phyloP scores from a whole-genome alignment of 139 green algal genomes.

The Zygnema circumcarinatum region DNA sequence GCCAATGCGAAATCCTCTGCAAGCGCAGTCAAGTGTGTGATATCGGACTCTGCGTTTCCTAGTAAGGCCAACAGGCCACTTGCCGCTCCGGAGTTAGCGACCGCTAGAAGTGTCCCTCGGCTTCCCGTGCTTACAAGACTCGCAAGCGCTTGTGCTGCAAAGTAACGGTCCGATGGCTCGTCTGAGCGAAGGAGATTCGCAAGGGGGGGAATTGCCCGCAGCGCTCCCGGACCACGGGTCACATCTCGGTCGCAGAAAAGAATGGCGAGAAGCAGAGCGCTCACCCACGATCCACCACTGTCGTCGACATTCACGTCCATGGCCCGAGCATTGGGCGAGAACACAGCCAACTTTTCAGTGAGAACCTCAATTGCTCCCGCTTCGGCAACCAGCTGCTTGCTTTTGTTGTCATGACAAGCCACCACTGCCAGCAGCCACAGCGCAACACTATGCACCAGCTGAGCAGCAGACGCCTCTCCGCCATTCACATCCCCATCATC shows the following conservation, averaged over 20 bases:
- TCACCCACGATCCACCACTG: conserved; percentile 43
- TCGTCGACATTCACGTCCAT: conserved; percentile 27
- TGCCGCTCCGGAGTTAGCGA: conserved; percentile 24
- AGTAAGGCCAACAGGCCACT: conserved; percentile 24
- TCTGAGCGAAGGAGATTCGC: conserved; percentile 30
- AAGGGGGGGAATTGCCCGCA: conserved; percentile 31
- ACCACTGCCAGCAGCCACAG: conserved; percentile 52
- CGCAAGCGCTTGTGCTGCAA: conserved; percentile 38
- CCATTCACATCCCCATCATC: conserved; percentile 13
- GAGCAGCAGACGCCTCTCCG: conserved; percentile 2
- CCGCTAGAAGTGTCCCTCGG: conserved; percentile 41
- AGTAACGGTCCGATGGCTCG: conserved; percentile 51
- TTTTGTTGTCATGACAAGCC: conserved; percentile 36
- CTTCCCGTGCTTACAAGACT: conserved; percentile 35
- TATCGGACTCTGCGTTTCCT: conserved; percentile 16
- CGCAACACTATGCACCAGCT: conserved; percentile 36
- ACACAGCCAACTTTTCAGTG: conserved; percentile 33
- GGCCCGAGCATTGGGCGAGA: conserved; percentile 23
- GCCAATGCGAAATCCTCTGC: conserved; percentile 44
- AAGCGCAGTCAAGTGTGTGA: conserved; percentile 35
- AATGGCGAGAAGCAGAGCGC: conserved; percentile 45
- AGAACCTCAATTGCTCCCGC: conserved; percentile 40
- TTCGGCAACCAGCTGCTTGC: conserved; percentile 28
- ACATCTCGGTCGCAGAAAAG: conserved; percentile 44
- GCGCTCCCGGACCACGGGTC: background rate